phyloP scores from a whole-genome alignment of 805 yeast species.

The Spathaspora boniae region DNA sequence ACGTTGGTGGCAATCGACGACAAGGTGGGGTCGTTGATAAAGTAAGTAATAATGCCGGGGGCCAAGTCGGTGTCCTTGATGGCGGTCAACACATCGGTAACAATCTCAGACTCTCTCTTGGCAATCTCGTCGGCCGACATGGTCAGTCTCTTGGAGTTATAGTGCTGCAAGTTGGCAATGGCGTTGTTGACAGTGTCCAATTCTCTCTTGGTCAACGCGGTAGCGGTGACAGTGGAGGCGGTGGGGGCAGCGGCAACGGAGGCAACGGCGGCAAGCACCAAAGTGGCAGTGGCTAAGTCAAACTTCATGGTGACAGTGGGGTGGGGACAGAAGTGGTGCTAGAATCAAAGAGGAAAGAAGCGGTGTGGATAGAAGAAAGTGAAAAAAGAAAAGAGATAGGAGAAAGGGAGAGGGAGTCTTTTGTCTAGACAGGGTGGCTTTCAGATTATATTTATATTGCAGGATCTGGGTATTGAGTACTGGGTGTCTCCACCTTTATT shows the following conservation, averaged over 20 bases:
- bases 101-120: conserved; percentile 38
- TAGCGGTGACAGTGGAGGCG: conserved; percentile 7
- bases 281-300: conserved; percentile 19
- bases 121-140: conserved; percentile 21
- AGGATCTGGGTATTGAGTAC: too few species aligned
- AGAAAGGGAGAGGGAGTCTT: neutral
- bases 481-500: too few species aligned
- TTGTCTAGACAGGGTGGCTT: too few species aligned
- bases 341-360: conserved; percentile 1
- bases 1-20: conserved; percentile 26
- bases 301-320: conserved; percentile 18
- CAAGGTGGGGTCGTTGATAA: conserved; percentile 30
- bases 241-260: conserved; percentile 26
- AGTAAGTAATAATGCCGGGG: conserved; percentile 29
- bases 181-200: conserved; percentile 21
- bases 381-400: neutral
- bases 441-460: conserved; percentile 1
- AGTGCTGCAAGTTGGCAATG: conserved; percentile 25
- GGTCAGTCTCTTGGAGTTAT: conserved; percentile 27
- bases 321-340: neutral
- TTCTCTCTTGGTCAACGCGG: conserved; percentile 20
- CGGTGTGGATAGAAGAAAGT: conserved; percentile 1
- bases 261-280: conserved; percentile 17
- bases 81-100: conserved; percentile 37
- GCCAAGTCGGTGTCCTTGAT: conserved; percentile 36